Evolutionary conservation across 2,329 filamentous ascomycete species (phyloP).

Genomic region (Zymoseptoria ardabiliae): DNA sequence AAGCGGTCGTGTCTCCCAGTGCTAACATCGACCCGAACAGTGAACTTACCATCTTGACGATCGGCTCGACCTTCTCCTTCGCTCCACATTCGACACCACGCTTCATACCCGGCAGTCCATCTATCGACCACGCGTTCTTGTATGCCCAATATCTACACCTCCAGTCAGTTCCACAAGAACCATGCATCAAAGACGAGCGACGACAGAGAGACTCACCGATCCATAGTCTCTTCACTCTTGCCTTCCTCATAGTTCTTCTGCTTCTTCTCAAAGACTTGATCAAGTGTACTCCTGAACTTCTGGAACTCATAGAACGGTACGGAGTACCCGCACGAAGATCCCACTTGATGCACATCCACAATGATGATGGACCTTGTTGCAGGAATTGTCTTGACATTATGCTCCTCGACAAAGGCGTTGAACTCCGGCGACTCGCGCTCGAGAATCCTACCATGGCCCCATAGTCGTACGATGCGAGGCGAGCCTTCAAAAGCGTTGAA

Average conservation of each 20-base stretch:
- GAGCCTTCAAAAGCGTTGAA: constrained; percentile 38
- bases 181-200: not conserved
- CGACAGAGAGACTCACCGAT: constrained; percentile 21
- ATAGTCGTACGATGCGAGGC: constrained; percentile 38
- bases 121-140: constrained; percentile 38
- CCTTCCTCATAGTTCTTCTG: constrained; percentile 30
- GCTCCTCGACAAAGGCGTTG: constrained; percentile 26
- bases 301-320: constrained; percentile 41
- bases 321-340: constrained; percentile 36
- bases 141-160: constrained; percentile 37
- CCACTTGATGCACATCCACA: constrained; percentile 39
- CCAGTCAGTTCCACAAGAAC: not conserved
- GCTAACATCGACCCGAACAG: not conserved
- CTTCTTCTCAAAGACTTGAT: constrained; percentile 37
- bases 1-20: no score
- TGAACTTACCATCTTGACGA: constrained; percentile 39
- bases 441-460: constrained; percentile 33
- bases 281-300: constrained; percentile 33
- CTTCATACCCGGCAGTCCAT: constrained; percentile 40
- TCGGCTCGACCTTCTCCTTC: constrained; percentile 31
- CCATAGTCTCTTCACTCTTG: constrained; percentile 35
- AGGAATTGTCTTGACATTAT: constrained; percentile 32
- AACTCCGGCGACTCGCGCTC: constrained; percentile 33
- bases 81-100: constrained; percentile 32
- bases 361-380: constrained; percentile 35